Percentiles rank a stretch among this genome's conserved stretches.
Evolutionary conservation across 257 asterid genomes (phyloP).

Genomic region (Primulina huaijiensis): DNA sequence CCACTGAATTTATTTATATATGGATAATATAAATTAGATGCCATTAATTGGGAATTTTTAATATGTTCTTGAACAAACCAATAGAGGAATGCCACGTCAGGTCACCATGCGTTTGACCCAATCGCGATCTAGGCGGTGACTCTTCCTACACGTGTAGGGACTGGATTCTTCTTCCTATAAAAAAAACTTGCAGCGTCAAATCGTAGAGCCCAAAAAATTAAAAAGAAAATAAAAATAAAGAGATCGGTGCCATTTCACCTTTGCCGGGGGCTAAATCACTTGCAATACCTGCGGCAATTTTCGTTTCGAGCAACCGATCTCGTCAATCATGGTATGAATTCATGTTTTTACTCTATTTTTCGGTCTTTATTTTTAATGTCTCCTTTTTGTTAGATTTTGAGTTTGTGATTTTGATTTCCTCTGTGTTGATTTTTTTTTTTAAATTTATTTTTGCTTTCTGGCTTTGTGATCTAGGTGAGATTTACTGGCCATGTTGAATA

Average conservation of each 20-base stretch:
- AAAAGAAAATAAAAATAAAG: neutral
- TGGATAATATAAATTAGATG: too few species aligned
- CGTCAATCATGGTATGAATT: conserved; percentile 40
- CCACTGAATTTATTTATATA: too few species aligned
- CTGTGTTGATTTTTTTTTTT: neutral
- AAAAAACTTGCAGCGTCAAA: conserved; percentile 11
- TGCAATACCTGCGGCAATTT: conserved; percentile 29
- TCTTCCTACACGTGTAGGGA: neutral
- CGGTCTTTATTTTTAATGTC: neutral
- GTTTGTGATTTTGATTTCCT: neutral
- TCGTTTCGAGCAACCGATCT: conserved; percentile 28
- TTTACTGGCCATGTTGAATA: neutral
- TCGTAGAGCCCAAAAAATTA: neutral
- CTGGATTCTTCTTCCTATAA: conserved; percentile 9
- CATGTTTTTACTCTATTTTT: neutral
- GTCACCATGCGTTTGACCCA: conserved; percentile 29
- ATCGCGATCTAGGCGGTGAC: conserved; percentile 18
- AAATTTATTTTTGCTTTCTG: neutral
- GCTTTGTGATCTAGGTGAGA: neutral
- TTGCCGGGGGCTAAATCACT: conserved; percentile 28
- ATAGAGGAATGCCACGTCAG: conserved; percentile 28
- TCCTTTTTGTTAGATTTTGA: neutral
- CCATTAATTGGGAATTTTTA: too few species aligned
- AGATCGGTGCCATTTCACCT: conserved; percentile 25
- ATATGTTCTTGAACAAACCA: conserved; percentile 8